Evolutionary conservation across 2,329 filamentous ascomycete genomes (phyloP).

Genomic region (Raffaelea albimanens): DNA sequence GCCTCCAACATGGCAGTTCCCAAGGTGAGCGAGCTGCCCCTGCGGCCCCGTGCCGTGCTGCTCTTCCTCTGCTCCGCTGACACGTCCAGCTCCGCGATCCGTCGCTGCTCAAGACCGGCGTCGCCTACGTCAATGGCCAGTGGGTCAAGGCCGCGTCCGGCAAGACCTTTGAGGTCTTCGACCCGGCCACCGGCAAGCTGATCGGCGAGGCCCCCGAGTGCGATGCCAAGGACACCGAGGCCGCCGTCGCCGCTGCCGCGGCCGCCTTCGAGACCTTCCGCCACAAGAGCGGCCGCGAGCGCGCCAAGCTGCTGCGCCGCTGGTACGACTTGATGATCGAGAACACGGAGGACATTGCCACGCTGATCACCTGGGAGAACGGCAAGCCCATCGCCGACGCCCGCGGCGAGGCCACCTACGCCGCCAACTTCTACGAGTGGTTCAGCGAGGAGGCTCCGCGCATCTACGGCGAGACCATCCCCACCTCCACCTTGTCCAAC

Average conservation of each 20-base stretch:
- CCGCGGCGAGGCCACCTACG: constrained; percentile 62
- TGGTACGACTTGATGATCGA: constrained; percentile 77
- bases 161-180: constrained; percentile 82
- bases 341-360: constrained; percentile 72
- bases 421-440: constrained; percentile 71
- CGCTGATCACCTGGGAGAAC: constrained; percentile 81
- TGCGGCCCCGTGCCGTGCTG: not conserved
- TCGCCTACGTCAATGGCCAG: constrained; percentile 82
- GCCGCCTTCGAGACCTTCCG: constrained; percentile 65
- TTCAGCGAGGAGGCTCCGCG: constrained; percentile 71
- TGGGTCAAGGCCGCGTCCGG: constrained; percentile 81
- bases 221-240: constrained; percentile 64
- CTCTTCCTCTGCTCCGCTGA: not conserved
- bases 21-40: constrained; percentile 23
- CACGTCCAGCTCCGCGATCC: constrained; percentile 60
- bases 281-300: constrained; percentile 62
- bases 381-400: constrained; percentile 75
- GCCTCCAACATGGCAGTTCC: constrained; percentile 40
- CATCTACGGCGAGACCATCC: constrained; percentile 66
- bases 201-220: constrained; percentile 85
- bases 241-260: constrained; percentile 74
- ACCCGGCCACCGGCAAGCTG: constrained; percentile 72
- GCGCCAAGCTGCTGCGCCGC: constrained; percentile 62
- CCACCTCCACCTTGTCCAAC: constrained; percentile 59
- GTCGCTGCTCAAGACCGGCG: constrained; percentile 74